These are phyloP conservation scores for Paraphaeosphaeria sporulosa DNA, from an alignment of 2,329 filamentous ascomycete genomes.

Conservation along the genomic window DNA sequence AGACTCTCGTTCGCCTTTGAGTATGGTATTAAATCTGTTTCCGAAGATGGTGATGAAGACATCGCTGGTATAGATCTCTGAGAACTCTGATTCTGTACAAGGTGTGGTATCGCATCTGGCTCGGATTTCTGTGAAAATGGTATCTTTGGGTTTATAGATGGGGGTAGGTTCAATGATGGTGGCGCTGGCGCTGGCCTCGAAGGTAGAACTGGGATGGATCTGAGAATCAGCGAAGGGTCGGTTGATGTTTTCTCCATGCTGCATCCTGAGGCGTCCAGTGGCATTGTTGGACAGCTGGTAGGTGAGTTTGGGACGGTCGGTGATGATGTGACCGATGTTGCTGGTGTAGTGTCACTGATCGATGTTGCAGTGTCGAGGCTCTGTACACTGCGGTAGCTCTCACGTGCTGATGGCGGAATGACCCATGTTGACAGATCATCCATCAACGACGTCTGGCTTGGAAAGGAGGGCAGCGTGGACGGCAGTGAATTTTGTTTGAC, in stretches of 20 bases:
- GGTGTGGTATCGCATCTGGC: not conserved
- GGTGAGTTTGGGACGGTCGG: conserved; percentile 4
- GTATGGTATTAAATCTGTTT: not conserved
- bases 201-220: not conserved
- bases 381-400: conserved; percentile 12
- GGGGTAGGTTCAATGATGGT: not conserved
- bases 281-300: not conserved
- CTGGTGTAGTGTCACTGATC: conserved; percentile 6
- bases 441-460: conserved; percentile 31
- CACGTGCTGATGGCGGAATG: conserved; percentile 19
- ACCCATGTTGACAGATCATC: conserved; percentile 35
- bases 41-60: not conserved
- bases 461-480: conserved; percentile 25
- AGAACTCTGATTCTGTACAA: not conserved
- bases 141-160: not conserved
- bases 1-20: not conserved
- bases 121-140: not conserved
- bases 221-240: not conserved
- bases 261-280: not conserved
- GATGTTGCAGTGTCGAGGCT: conserved; percentile 12
- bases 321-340: conserved; percentile 15
- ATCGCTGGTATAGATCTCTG: not conserved
- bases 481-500: conserved; percentile 29
- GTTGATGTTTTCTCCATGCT: not conserved
- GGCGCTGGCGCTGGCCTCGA: not conserved